Evolutionary conservation across 306 rosid genomes (phyloP).

Genomic region (Castanopsis chinensis): DNA sequence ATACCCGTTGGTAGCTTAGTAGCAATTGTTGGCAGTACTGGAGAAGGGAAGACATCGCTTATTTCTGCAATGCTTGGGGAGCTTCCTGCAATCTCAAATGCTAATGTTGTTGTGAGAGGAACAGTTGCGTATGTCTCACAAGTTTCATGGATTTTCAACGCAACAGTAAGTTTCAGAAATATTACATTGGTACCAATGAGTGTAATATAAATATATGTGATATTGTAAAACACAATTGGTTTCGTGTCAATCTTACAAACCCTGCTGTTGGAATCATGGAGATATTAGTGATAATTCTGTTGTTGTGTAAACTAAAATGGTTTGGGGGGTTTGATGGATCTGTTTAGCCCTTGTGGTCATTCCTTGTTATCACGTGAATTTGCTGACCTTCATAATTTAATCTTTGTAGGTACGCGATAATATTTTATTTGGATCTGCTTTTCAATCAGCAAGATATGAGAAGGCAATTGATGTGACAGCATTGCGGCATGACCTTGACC

Average conservation of each 20-base stretch:
- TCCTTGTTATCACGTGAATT: background rate
- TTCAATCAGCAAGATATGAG: conserved; percentile 56
- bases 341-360: background rate
- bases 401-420: conserved; percentile 75
- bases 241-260: background rate
- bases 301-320: background rate
- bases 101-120: conserved; percentile 49
- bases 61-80: conserved; percentile 62
- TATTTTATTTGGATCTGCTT: conserved; percentile 73
- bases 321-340: background rate
- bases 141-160: conserved; percentile 95
- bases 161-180: conserved; percentile 62
- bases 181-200: background rate
- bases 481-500: conserved; percentile 66
- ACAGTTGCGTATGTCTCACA: conserved; percentile 93
- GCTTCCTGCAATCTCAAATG: conserved; percentile 42
- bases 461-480: conserved; percentile 71
- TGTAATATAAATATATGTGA: background rate
- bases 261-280: background rate
- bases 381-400: conserved; percentile 1
- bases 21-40: conserved; percentile 60
- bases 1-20: conserved; percentile 56
- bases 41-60: conserved; percentile 62
- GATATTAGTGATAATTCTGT: background rate
- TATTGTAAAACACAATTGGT: background rate